Evolutionary conservation across 2,329 filamentous ascomycete species (phyloP).

Genomic region (Cladosporium sp.): DNA sequence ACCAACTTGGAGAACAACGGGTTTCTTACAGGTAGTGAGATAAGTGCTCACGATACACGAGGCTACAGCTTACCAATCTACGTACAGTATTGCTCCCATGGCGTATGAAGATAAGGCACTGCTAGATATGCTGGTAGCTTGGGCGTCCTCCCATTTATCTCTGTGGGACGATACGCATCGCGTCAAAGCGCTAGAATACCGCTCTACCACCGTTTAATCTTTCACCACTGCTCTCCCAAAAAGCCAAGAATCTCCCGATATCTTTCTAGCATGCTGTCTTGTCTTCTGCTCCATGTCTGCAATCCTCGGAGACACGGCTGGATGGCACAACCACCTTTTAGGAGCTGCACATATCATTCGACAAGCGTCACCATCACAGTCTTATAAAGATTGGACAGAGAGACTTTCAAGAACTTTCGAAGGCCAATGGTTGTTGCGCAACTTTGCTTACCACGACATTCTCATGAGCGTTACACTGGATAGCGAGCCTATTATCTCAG

Average conservation of each 20-base stretch:
- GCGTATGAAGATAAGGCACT: constrained; percentile 10
- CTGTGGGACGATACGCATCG: neutral
- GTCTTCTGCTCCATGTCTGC: constrained; percentile 18
- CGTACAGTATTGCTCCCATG: constrained; percentile 15
- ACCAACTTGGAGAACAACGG: constrained; percentile 19
- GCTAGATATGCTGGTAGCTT: constrained; percentile 18
- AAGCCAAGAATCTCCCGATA: neutral
- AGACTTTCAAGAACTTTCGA: constrained; percentile 4
- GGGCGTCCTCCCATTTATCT: constrained; percentile 20
- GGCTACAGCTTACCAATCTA: neutral
- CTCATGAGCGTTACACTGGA: constrained; percentile 13
- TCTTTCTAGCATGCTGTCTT: constrained; percentile 13
- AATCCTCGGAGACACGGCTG: constrained; percentile 12
- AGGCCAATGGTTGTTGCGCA: constrained; percentile 19
- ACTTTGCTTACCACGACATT: constrained; percentile 23
- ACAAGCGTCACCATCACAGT: neutral
- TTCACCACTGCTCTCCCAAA: neutral
- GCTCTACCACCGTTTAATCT: constrained; percentile 11
- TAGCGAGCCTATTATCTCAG: constrained; percentile 13
- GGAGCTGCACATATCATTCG: constrained; percentile 13
- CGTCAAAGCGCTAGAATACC: constrained; percentile 20
- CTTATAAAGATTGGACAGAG: neutral
- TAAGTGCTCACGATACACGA: neutral
- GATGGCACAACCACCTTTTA: constrained; percentile 13
- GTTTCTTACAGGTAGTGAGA: constrained; percentile 1